Conservation (phyloP, 225 moss, liverwort and hornwort species). For the Lunularia cruciata region DNA sequence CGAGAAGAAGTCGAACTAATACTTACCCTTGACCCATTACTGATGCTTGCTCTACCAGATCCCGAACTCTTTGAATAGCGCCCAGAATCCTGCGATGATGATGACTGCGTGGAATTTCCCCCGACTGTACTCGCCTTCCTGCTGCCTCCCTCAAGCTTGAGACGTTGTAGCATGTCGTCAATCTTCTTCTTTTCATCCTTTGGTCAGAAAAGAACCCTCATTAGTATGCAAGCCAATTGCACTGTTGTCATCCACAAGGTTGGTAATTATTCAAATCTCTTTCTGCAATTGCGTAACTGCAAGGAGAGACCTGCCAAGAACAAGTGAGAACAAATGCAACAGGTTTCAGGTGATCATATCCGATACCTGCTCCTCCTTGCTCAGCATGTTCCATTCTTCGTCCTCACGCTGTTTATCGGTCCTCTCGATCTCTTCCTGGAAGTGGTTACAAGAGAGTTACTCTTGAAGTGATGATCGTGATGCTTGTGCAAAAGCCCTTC, state of each 20-base stretch:
- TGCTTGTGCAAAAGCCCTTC: no score
- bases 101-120: slow-evolving; percentile 27
- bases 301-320: no score
- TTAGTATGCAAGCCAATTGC: slow-evolving; percentile 4
- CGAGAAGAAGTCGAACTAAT: slow-evolving; percentile 28
- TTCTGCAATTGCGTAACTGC: no score
- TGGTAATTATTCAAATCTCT: no score
- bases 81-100: slow-evolving; percentile 50
- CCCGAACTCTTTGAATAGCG: slow-evolving; percentile 17
- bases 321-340: no score
- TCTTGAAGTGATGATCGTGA: no score
- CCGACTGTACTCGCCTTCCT: slow-evolving; percentile 32
- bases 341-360: neutral
- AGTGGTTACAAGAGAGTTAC: no score
- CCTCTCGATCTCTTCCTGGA: slow-evolving; percentile 88
- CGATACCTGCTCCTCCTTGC: slow-evolving; percentile 90
- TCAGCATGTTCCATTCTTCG: slow-evolving; percentile 97
- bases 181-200: slow-evolving; percentile 91
- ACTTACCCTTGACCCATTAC: slow-evolving; percentile 38
- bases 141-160: slow-evolving; percentile 60
- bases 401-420: slow-evolving; percentile 91
- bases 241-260: no score
- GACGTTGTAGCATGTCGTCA: slow-evolving; percentile 74
- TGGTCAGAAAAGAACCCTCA: slow-evolving; percentile 16
- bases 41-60: slow-evolving; percentile 25